Percentiles rank a stretch among this genome's conserved stretches.
These are phyloP conservation scores for Ascoidea rubescens DNA, from an alignment of 805 yeast species.

Conservation along the genomic window DNA sequence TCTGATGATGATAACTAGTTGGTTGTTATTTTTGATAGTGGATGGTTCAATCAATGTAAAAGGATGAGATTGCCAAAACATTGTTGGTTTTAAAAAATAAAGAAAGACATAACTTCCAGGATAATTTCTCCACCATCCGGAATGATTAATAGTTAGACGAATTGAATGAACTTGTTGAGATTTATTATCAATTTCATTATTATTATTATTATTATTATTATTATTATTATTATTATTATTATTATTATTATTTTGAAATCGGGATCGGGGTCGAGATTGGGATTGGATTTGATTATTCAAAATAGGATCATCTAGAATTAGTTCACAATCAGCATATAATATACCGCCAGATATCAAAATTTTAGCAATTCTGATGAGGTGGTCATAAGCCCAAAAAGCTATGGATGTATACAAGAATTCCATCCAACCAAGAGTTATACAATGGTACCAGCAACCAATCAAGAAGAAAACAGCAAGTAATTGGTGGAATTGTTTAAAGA, in stretches of 20 bases:
- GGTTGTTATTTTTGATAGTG: conserved; percentile 17
- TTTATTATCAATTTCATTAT: neutral
- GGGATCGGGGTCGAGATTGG: no score
- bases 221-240: neutral
- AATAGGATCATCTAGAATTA: conserved; percentile 1
- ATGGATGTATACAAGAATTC: conserved; percentile 25
- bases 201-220: neutral
- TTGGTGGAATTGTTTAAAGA: conserved; percentile 31
- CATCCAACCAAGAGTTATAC: conserved; percentile 27
- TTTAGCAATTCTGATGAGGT: conserved; percentile 22
- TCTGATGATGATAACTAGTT: conserved; percentile 26
- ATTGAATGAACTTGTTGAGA: conserved; percentile 19
- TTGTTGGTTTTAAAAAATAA: conserved; percentile 28
- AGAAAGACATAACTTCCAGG: conserved; percentile 34
- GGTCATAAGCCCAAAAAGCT: conserved; percentile 28
- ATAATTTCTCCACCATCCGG: conserved; percentile 24
- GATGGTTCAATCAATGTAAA: conserved; percentile 32
- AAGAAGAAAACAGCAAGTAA: conserved; percentile 26
- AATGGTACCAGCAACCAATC: conserved; percentile 32
- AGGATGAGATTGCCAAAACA: conserved; percentile 47
- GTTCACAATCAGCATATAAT: conserved; percentile 15
- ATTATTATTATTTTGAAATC: no score
- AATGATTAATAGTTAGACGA: conserved; percentile 31
- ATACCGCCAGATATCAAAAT: conserved; percentile 17
- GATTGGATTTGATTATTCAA: no score